Conservation (phyloP, 768 basidiomycete species). For the Botryobasidium botryosum region DNA sequence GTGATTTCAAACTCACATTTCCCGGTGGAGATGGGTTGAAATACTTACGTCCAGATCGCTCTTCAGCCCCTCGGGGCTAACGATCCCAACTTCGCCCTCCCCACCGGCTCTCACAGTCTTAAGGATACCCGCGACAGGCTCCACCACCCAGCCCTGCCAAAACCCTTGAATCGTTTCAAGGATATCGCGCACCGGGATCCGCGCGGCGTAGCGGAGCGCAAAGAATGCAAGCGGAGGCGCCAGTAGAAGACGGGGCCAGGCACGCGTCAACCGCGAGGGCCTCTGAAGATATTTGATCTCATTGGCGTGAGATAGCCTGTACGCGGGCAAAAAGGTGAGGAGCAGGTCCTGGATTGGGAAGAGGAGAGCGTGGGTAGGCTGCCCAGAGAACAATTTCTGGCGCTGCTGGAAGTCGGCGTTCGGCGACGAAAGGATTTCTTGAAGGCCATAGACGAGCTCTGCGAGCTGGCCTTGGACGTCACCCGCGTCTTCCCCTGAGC, state of each 20-base stretch:
- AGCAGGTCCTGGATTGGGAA: constrained; percentile 17
- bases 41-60: constrained; percentile 64
- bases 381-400: background rate
- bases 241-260: constrained; percentile 73
- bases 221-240: constrained; percentile 52
- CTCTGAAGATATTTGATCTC: constrained; percentile 33
- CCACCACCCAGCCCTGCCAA: constrained; percentile 66
- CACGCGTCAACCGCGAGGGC: constrained; percentile 46
- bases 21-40: background rate
- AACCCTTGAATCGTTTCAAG: constrained; percentile 55
- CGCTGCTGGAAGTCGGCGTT: constrained; percentile 7
- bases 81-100: constrained; percentile 48
- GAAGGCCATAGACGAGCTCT: constrained; percentile 32
- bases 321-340: constrained; percentile 17
- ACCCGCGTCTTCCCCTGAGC: constrained; percentile 1
- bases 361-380: constrained; percentile 13
- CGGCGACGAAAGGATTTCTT: constrained; percentile 11
- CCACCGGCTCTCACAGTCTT: constrained; percentile 72
- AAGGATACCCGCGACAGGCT: constrained; percentile 66
- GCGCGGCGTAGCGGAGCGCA: constrained; percentile 38
- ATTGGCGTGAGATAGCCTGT: constrained; percentile 19
- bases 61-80: constrained; percentile 63
- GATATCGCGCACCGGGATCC: constrained; percentile 41
- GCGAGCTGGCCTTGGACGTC: constrained; percentile 15
- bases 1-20: background rate